These are phyloP conservation scores for Fusarium ambrosium DNA, from an alignment of 2,329 filamentous ascomycete species.

Conservation along the genomic window DNA sequence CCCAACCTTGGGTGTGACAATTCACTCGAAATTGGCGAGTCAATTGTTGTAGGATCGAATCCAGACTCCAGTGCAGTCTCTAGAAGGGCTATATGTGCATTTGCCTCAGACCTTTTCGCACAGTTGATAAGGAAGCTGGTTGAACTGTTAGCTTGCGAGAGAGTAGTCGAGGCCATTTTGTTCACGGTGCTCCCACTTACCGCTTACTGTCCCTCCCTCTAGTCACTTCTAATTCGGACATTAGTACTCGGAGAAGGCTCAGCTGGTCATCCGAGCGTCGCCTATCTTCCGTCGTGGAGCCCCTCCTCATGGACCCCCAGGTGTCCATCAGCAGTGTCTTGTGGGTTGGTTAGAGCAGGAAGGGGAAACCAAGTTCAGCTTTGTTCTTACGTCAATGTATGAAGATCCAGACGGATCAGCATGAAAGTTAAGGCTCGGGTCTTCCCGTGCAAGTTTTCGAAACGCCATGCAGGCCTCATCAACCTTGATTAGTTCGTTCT, in stretches of 20 bases:
- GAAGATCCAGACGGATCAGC: not conserved
- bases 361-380: too few relatives aligned
- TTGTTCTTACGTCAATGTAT: constrained; percentile 2
- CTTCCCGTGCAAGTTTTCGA: not conserved
- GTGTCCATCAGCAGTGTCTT: fast-evolving
- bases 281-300: too few relatives aligned
- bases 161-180: not conserved
- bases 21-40: not conserved
- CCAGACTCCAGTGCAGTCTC: not conserved
- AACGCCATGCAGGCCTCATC: not conserved
- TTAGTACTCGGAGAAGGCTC: not conserved
- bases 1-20: too few relatives aligned
- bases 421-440: not conserved
- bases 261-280: not conserved
- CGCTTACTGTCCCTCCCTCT: not conserved
- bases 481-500: not conserved
- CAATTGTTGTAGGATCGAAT: not conserved
- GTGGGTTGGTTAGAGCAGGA: not conserved
- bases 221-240: not conserved
- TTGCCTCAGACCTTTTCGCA: not conserved
- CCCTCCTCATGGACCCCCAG: fast-evolving
- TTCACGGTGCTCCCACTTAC: not conserved
- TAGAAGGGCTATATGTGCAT: not conserved
- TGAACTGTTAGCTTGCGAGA: not conserved
- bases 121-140: not conserved